Conservation (phyloP, 495 filamentous ascomycete species). For the Evernia prunastri region DNA sequence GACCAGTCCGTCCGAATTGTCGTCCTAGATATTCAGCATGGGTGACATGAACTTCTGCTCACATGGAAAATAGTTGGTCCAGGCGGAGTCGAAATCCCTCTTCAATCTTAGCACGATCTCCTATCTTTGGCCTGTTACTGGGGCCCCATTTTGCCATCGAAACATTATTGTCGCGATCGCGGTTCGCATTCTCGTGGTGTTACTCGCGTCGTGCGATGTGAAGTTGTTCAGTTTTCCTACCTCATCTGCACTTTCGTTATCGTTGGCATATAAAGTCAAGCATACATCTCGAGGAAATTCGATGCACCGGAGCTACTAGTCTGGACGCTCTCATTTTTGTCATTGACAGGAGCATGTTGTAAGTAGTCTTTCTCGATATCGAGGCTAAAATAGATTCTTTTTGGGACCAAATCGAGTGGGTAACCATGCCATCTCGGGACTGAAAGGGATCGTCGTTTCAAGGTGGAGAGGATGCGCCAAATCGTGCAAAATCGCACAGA, state of each 20-base stretch:
- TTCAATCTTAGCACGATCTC: not conserved
- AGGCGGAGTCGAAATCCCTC: not conserved
- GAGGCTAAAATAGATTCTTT: slow-evolving; percentile 9
- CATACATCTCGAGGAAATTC: slow-evolving; percentile 20
- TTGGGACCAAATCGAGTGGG: not conserved
- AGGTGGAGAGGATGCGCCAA: too few relatives aligned
- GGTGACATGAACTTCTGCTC: not conserved
- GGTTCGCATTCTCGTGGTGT: slow-evolving; percentile 17
- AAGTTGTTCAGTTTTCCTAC: slow-evolving; percentile 16
- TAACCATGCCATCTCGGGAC: too few relatives aligned
- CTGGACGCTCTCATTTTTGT: slow-evolving; percentile 19
- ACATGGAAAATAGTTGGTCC: not conserved
- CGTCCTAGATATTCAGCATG: too few relatives aligned
- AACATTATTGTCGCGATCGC: slow-evolving; percentile 18
- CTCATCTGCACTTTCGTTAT: slow-evolving; percentile 18
- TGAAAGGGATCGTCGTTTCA: too few relatives aligned
- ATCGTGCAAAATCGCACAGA: too few relatives aligned
- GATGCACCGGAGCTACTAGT: slow-evolving; percentile 10
- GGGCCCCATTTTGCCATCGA: slow-evolving; percentile 18
- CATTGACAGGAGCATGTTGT: slow-evolving; percentile 18
- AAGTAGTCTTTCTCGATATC: slow-evolving; percentile 19
- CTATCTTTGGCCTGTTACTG: slow-evolving; percentile 18
- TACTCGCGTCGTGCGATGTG: slow-evolving; percentile 21
- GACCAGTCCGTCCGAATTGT: too few relatives aligned
- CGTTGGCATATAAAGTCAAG: slow-evolving; percentile 9